phyloP scores from a whole-genome alignment of 2,329 filamentous ascomycete species.

The Ophiostoma quercus region DNA sequence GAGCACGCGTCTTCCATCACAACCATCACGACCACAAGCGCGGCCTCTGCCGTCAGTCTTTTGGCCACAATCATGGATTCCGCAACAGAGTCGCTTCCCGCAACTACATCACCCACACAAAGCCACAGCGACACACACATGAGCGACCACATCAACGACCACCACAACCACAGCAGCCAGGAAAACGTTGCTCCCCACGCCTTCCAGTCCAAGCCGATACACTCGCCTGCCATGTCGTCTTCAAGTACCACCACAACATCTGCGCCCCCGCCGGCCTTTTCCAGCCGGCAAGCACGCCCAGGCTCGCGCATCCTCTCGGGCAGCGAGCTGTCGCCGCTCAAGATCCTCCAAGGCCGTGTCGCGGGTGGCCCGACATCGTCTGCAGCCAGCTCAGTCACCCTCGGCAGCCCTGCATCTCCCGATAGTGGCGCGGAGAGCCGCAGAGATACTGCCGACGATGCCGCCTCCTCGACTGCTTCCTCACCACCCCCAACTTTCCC shows the following conservation, averaged over 20 bases:
- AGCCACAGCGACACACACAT: not conserved
- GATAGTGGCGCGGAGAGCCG: constrained; percentile 27
- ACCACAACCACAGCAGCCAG: constrained; percentile 31
- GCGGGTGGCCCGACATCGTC: constrained; percentile 14
- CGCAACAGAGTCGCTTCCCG: not conserved
- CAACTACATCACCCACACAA: constrained; percentile 31
- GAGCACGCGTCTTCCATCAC: constrained; percentile 27
- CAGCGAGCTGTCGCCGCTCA: constrained; percentile 53
- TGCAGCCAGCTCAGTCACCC: constrained; percentile 27
- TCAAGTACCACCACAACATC: constrained; percentile 36
- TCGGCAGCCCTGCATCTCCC: constrained; percentile 25
- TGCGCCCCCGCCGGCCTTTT: not conserved
- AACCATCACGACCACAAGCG: constrained; percentile 9
- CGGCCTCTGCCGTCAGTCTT: not conserved
- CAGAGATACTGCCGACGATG: constrained; percentile 20
- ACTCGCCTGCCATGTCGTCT: constrained; percentile 18
- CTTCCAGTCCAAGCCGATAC: constrained; percentile 3
- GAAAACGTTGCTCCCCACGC: constrained; percentile 42
- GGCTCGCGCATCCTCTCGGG: constrained; percentile 52
- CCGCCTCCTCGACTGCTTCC: constrained; percentile 21
- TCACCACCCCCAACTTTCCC: constrained; percentile 27
- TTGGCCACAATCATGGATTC: constrained; percentile 22
- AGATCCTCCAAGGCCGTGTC: constrained; percentile 42
- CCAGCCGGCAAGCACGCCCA: constrained; percentile 22
- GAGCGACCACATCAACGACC: constrained; percentile 9